A percentile compares a stretch with the other conserved stretches of the same genome.
Conservation (phyloP, 192 early-diverging fungal genomes). For the Pilaira anomala region DNA sequence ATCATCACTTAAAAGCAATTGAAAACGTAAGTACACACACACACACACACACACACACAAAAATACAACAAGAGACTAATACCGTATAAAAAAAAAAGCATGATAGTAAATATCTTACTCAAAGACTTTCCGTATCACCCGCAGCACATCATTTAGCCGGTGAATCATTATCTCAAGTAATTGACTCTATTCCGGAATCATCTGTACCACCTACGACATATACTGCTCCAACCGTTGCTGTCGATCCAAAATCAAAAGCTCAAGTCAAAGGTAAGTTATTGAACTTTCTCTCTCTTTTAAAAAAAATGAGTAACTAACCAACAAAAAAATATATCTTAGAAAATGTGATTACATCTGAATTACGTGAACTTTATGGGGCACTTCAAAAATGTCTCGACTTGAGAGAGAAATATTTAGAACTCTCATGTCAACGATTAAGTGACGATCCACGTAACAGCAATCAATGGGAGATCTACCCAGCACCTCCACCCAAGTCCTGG, state of each 20-base stretch:
- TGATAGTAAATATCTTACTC: background rate
- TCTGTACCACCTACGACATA: too few species aligned
- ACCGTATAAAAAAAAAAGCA: too few species aligned
- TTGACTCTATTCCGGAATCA: background rate
- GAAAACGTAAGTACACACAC: conserved; percentile 7
- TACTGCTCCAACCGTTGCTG: too few species aligned
- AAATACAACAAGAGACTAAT: background rate
- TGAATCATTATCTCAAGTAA: background rate
- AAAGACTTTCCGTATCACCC: background rate
- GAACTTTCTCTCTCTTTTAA: background rate
- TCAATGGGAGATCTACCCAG: conserved; percentile 84
- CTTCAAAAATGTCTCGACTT: conserved; percentile 74
- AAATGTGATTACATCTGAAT: conserved; percentile 53
- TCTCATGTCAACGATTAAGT: conserved; percentile 62
- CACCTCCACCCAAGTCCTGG: conserved; percentile 76
- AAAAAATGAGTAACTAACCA: background rate
- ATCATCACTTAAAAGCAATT: conserved; percentile 4
- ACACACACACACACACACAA: too few species aligned
- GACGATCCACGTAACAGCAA: conserved; percentile 83
- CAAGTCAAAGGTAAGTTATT: background rate
- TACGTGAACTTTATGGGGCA: conserved; percentile 55
- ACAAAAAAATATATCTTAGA: background rate
- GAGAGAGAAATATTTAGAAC: conserved; percentile 81
- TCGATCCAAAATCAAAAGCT: too few species aligned
- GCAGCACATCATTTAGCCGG: background rate